A percentile compares a stretch with the other conserved stretches of the same genome.
Conservation (phyloP, 345 rosid genomes). For the Hevea brasiliensis region DNA sequence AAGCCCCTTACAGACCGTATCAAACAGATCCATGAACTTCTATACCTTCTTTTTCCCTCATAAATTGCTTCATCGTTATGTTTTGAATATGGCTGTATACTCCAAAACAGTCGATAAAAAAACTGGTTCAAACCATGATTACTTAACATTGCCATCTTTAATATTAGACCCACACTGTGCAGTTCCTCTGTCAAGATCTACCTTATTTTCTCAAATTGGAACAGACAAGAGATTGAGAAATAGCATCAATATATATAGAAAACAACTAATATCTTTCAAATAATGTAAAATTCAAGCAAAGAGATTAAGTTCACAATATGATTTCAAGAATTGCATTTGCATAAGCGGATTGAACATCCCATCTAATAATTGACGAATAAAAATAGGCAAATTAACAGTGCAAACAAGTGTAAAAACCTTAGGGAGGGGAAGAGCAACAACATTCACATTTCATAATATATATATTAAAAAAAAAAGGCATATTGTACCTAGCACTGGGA, state of each 20-base stretch:
- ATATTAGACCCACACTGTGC: not conserved
- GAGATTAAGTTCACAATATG: not conserved
- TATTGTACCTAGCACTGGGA: slow-evolving; percentile 40
- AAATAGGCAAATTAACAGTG: not conserved
- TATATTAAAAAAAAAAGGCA: not conserved
- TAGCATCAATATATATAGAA: too few species aligned
- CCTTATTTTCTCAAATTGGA: too few species aligned
- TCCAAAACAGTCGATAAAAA: not conserved
- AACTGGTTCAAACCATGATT: not conserved
- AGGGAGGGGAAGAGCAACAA: not conserved
- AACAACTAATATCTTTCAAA: not conserved
- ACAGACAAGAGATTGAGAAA: too few species aligned
- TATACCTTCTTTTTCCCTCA: not conserved
- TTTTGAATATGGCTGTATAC: not conserved
- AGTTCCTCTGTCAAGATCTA: too few species aligned
- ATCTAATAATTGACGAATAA: not conserved
- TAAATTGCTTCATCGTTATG: not conserved
- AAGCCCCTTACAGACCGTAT: not conserved
- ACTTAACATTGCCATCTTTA: not conserved
- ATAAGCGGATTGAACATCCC: not conserved
- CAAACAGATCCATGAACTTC: not conserved
- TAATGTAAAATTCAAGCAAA: not conserved
- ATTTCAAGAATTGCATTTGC: slow-evolving; percentile 8
- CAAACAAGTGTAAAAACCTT: too few species aligned
- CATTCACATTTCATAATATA: not conserved